Base-by-base conservation (phyloP, 768 basidiomycete genomes). In the Rhodotorula graminis region DNA sequence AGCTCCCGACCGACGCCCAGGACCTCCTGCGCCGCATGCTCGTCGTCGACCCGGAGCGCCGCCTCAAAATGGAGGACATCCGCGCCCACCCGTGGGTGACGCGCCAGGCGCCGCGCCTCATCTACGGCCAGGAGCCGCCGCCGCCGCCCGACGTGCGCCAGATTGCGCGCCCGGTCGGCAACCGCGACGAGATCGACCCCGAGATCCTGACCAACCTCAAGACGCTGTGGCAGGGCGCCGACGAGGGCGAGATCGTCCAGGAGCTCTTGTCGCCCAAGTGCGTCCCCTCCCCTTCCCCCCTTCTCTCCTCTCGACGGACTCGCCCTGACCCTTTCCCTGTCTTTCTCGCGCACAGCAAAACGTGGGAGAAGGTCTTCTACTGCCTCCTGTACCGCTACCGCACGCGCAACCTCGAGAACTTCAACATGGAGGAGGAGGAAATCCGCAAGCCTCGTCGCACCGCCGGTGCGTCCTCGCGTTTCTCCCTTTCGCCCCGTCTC, bases 291-390 rank as follows among this genome's bases (percentile, higher is more conserved):
- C 37, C n/a, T 37, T 59, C 37, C 21, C 11, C 9, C 25, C 40
- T 14, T n/a, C 18, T 3, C 58, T 59, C 64, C 12, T 62, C 27
- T 46, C 44, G 37, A 37, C 5, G 37, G 37, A 37, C 37, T 9
- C 37, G 37, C 37, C 4, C 37, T 37, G 37, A 37, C 37, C 9
- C 37, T 37, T 4, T 37, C 37, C n/a, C n/a, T n/a, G n/a, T 37
- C 5, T 9, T 9, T 37, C 37, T 37, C 23, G 21, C 29, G 9
- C 25, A 23, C 64, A 87, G 88, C 67, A 87, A 87, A 63, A 94
- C 90, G 42, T 94, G 92, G 90, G 92, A 98, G 80, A 97, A 99
- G 82, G 92, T 91, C 0, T 90, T 98, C 61, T 99, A 99, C 81
- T 88, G 91, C 78, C 83, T 97, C 10, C 84, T 99, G n/a, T 84